phyloP scores from a whole-genome alignment of 768 basidiomycete genomes.

The Glaciozyma martinii region DNA sequence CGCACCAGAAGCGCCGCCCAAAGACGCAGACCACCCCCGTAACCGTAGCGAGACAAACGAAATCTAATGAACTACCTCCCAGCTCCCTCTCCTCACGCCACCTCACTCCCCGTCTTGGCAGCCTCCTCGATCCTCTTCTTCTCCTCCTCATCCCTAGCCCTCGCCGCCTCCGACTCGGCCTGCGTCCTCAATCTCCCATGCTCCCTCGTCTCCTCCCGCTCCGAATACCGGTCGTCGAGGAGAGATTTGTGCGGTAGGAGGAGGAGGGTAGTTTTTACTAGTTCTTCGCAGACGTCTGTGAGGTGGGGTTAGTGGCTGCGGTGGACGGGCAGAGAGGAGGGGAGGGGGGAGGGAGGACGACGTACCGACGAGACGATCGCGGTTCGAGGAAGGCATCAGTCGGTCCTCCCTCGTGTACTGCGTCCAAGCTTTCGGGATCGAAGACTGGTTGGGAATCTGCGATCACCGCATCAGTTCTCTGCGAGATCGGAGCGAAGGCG shows the following conservation, averaged over 20 bases:
- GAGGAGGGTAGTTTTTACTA: conserved; percentile 37
- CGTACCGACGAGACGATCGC: conserved; percentile 3
- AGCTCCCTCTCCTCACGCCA: neutral
- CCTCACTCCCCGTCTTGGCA: neutral
- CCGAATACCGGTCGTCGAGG: conserved; percentile 37
- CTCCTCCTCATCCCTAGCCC: conserved; percentile 13
- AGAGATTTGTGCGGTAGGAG: conserved; percentile 34
- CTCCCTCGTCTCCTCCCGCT: conserved; percentile 36
- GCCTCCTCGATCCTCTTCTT: neutral
- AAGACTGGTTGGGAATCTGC: conserved; percentile 37
- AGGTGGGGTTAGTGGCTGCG: too few species aligned
- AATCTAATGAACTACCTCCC: too few species aligned
- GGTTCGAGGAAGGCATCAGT: conserved; percentile 34
- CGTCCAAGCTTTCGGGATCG: conserved; percentile 39
- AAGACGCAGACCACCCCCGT: too few species aligned
- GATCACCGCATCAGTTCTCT: neutral
- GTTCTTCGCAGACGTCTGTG: conserved; percentile 40
- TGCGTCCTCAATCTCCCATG: conserved; percentile 38
- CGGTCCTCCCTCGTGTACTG: conserved; percentile 35
- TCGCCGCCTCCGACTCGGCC: conserved; percentile 37
- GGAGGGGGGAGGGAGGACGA: too few species aligned
- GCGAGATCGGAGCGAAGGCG: neutral
- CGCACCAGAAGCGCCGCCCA: too few species aligned
- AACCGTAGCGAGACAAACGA: too few species aligned
- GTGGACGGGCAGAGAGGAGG: conserved; percentile 23